Base-by-base conservation (phyloP, 129 eudicot species). In the Lonicera japonica region DNA sequence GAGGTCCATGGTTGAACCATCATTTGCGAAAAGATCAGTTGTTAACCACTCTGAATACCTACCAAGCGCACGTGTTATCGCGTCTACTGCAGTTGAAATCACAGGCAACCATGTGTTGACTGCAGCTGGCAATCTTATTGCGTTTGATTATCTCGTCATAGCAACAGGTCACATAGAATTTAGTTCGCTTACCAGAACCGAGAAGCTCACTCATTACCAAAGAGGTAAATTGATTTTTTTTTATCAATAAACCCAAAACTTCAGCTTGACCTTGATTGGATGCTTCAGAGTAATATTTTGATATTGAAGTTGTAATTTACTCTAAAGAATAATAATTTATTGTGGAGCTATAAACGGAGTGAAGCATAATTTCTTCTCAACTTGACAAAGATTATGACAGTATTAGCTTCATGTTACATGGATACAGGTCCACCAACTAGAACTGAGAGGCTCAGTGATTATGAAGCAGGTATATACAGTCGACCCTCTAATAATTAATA, bases 1-100 rank as follows among this genome's bases (percentile, higher is more conserved):
- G 80, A 81, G 95, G 70, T 68, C 83, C 58, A 83, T 72, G 81
- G 88, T 83, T 7, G 86, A 87, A 62, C 95, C 91, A 54, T 48
- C 92, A 43, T 84, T 87, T 78, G 92, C 86, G 16, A 65, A 81
- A 61, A 83, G 84, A 76, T 55, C 82, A 8, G 60, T 87, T 24
- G 73, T 87, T 36, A 71, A 78, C 61, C 90, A 87, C 73, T 58
- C 68, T 48, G 92, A 87, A 54, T 87, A 83, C 65, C 83, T 84
- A 64, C 83, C 77, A 1, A 68, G 77, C 25, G 95, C 85, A 22
- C 75, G 73, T 58, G 65, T 87, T 16, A 73, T 87, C 58, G 65
- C 83, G 58, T 78, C 88, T 48, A 52, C 74, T 46, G 95, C 92
- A 39, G 39, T 61, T 73, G 72, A 70, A 40, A 71, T 84, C 74